These are phyloP conservation scores for Eleusine coracana DNA, from an alignment of 176 grass and related monocot genomes.

Conservation along the genomic window DNA sequence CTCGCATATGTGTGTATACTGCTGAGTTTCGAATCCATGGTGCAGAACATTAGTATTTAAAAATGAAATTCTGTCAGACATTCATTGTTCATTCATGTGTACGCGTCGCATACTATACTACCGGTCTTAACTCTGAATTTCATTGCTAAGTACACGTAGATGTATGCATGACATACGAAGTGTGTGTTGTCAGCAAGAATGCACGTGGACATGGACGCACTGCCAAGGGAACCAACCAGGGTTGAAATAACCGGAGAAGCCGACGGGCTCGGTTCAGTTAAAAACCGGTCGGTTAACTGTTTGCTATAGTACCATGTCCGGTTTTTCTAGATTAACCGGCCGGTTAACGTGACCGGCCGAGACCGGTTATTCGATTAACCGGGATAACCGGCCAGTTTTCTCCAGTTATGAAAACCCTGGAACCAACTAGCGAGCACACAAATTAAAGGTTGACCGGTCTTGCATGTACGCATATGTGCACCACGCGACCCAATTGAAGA, in stretches of 20 bases:
- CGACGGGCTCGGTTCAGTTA: no score
- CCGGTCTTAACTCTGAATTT: neutral
- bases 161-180: constrained; percentile 10
- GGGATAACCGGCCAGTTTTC: no score
- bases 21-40: neutral
- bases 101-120: neutral
- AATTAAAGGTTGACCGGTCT: neutral
- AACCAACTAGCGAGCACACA: neutral
- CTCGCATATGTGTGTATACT: neutral
- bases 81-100: neutral
- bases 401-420: no score
- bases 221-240: neutral
- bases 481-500: neutral
- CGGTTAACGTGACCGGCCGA: no score
- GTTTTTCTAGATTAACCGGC: no score
- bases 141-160: neutral
- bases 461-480: neutral
- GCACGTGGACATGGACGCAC: constrained; percentile 15
- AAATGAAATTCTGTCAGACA: neutral
- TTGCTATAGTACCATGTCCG: no score
- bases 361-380: no score
- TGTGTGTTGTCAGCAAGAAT: neutral
- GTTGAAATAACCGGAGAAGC: no score
- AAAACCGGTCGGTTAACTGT: no score
- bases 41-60: neutral